Evolutionary conservation across 2,329 filamentous ascomycete species (phyloP).

Genomic region (Colletotrichum neosansevieriae): DNA sequence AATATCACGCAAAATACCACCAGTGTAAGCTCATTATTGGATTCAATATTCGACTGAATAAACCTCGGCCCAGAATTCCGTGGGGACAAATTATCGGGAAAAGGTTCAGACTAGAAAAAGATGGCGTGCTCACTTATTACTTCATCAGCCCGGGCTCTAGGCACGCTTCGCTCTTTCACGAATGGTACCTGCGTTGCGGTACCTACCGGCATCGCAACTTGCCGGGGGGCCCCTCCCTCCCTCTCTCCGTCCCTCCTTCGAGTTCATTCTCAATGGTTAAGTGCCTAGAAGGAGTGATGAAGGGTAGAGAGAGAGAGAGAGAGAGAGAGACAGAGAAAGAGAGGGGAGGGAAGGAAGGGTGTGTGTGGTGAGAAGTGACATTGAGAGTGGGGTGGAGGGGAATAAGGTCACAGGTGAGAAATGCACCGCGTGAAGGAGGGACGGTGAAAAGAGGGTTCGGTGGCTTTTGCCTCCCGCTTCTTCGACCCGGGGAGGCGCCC

Average conservation of each 20-base stretch:
- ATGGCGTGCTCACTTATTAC: background rate
- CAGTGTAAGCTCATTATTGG: constrained; percentile 10
- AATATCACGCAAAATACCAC: background rate
- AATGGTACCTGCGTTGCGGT: constrained; percentile 6
- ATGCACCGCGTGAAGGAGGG: background rate
- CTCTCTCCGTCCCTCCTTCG: no score
- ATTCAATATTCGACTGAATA: background rate
- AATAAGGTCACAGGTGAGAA: constrained; percentile 8
- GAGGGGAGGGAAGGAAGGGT: background rate
- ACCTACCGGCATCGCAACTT: background rate
- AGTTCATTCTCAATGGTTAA: background rate
- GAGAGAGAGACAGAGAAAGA: no score
- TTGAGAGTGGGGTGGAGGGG: background rate
- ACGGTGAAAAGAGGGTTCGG: constrained; percentile 26
- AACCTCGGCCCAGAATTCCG: background rate
- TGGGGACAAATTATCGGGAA: background rate
- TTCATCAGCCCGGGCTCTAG: no score
- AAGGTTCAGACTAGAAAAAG: constrained; percentile 3
- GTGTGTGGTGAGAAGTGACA: constrained; percentile 3
- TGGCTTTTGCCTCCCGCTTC: constrained; percentile 33
- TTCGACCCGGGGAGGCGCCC: constrained; percentile 8
- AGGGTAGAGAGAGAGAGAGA: no score
- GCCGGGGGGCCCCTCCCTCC: background rate
- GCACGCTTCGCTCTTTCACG: no score
- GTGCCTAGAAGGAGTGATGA: no score